Evolutionary conservation across 2,329 filamentous ascomycete species (phyloP).

Genomic region (Botryotinia globosa): DNA sequence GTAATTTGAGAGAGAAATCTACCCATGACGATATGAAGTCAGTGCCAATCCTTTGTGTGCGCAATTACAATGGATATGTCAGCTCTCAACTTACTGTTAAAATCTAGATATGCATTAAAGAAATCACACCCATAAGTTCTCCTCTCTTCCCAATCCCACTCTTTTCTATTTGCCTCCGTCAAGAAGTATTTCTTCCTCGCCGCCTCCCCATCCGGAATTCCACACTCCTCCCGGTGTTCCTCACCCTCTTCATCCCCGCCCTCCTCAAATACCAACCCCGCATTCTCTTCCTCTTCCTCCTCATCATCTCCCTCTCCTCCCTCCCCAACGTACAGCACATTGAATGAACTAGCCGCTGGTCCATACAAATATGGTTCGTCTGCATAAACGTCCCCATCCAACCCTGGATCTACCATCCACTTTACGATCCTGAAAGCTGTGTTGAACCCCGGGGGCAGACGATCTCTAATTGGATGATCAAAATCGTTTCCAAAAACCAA

Average conservation of each 20-base stretch:
- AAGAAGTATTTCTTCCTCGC: conserved; percentile 61
- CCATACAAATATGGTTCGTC: conserved; percentile 86
- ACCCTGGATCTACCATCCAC: conserved; percentile 85
- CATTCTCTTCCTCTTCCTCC: conserved; percentile 26
- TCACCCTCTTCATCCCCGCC: conserved; percentile 46
- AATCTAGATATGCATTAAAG: conserved; percentile 90
- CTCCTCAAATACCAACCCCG: conserved; percentile 36
- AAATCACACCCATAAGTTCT: conserved; percentile 68
- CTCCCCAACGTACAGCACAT: conserved; percentile 65
- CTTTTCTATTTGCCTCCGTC: conserved; percentile 50
- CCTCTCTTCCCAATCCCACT: conserved; percentile 60
- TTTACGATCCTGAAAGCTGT: conserved; percentile 82
- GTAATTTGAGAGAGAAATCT: conserved; percentile 68
- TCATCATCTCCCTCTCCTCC: conserved; percentile 37
- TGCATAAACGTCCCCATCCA: conserved; percentile 86
- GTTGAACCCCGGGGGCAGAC: conserved; percentile 80
- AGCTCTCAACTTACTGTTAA: conserved; percentile 55
- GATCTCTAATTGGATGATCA: conserved; percentile 82
- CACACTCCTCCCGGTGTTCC: conserved; percentile 40
- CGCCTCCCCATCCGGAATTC: conserved; percentile 40
- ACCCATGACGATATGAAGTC: conserved; percentile 16
- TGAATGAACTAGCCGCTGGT: conserved; percentile 75
- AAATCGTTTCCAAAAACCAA: conserved; percentile 96
- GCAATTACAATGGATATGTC: neutral
- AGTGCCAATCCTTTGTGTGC: neutral